Evolutionary conservation across 768 basidiomycete genomes (phyloP).

Genomic region (Scleroderma bovista): DNA sequence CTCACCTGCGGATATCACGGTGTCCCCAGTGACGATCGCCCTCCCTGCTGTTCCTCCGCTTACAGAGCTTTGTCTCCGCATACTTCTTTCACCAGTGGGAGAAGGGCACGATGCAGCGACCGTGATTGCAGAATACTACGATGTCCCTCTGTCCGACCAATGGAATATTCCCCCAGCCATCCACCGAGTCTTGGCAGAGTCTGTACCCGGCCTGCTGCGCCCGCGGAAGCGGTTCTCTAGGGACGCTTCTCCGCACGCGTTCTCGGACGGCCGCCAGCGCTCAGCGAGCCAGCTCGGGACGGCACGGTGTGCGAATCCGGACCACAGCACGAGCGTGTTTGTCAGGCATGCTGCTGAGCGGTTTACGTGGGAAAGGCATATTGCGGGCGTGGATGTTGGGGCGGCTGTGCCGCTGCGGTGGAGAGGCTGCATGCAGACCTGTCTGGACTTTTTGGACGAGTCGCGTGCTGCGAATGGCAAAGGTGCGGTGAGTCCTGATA

Average conservation of each 20-base stretch:
- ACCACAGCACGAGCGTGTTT: conserved; percentile 35
- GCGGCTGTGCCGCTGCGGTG: conserved; percentile 56
- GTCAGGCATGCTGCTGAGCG: conserved; percentile 55
- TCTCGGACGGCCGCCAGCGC: neutral
- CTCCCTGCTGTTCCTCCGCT: conserved; percentile 25
- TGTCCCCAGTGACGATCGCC: conserved; percentile 16
- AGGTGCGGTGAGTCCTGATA: neutral
- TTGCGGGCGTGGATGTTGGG: conserved; percentile 50
- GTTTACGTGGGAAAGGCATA: conserved; percentile 54
- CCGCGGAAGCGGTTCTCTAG: conserved; percentile 17
- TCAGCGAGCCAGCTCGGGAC: conserved; percentile 25
- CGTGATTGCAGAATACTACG: conserved; percentile 21
- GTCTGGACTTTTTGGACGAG: conserved; percentile 53
- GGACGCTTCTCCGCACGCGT: conserved; percentile 4
- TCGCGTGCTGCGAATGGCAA: neutral
- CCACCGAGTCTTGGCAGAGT: conserved; percentile 19
- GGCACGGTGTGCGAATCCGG: conserved; percentile 46
- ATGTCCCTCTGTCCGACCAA: conserved; percentile 26
- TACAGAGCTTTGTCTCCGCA: conserved; percentile 34
- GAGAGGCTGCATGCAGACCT: conserved; percentile 62
- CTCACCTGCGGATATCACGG: conserved; percentile 4
- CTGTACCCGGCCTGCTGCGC: conserved; percentile 24
- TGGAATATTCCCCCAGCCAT: conserved; percentile 23
- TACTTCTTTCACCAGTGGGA: conserved; percentile 27
- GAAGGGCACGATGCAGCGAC: conserved; percentile 3